These are phyloP conservation scores for Microascus cirrosus DNA, from an alignment of 2,329 filamentous ascomycete species.

Conservation along the genomic window DNA sequence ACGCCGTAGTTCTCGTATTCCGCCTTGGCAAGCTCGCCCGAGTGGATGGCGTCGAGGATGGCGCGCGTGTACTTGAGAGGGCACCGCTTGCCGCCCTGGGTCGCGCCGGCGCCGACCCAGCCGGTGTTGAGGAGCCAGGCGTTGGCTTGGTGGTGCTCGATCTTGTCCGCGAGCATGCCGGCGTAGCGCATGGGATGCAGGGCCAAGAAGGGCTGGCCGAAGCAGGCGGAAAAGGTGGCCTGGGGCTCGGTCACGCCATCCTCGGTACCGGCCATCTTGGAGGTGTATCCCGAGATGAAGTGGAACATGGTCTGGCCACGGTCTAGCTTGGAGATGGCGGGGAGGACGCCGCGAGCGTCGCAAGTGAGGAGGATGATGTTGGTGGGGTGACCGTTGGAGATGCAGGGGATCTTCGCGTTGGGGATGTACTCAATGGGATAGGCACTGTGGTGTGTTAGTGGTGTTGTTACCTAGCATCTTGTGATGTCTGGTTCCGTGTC, in stretches of 20 bases:
- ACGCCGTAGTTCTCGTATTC: slow-evolving; percentile 93
- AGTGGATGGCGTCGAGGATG: slow-evolving; percentile 95
- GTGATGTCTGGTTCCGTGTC: too few species aligned
- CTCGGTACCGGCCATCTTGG: slow-evolving; percentile 99
- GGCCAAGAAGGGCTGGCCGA: slow-evolving; percentile 96
- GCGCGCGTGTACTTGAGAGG: slow-evolving; percentile 97
- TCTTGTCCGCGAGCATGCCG: slow-evolving; percentile 97
- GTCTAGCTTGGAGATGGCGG: slow-evolving; percentile 94
- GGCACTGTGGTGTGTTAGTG: slow-evolving; percentile 36
- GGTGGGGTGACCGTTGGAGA: slow-evolving; percentile 75
- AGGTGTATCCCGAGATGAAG: slow-evolving; percentile 99
- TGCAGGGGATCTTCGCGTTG: slow-evolving; percentile 97
- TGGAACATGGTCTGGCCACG: slow-evolving; percentile 98
- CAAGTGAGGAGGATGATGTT: slow-evolving; percentile 99
- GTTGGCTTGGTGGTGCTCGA: slow-evolving; percentile 85
- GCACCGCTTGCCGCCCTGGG: slow-evolving; percentile 91
- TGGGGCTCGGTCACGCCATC: slow-evolving; percentile 94
- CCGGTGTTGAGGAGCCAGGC: slow-evolving; percentile 98
- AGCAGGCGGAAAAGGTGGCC: slow-evolving; percentile 98
- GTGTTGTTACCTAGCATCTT: too few species aligned
- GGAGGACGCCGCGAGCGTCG: slow-evolving; percentile 92
- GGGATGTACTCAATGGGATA: slow-evolving; percentile 99
- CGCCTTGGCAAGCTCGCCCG: slow-evolving; percentile 81
- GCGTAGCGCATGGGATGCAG: slow-evolving; percentile 99
- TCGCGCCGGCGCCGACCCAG: slow-evolving; percentile 86